Conservation (phyloP, 2,329 filamentous ascomycete species). For the Ophiosphaerella herpotricha region DNA sequence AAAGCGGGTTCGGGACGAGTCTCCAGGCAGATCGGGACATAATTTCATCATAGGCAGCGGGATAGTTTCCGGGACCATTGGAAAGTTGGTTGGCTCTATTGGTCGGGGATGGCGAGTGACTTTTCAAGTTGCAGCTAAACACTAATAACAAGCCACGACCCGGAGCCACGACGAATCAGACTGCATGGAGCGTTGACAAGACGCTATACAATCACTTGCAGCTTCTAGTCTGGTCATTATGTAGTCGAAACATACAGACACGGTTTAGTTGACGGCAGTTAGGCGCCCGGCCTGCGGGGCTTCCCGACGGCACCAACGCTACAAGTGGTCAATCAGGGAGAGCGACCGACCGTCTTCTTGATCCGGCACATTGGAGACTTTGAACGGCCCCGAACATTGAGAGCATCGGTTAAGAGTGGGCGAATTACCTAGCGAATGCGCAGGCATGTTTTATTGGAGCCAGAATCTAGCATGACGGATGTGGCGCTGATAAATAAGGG, state of each 20-base stretch:
- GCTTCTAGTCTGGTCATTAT: slow-evolving; percentile 18
- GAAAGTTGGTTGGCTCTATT: no score
- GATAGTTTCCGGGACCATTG: no score
- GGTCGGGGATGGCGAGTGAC: no score
- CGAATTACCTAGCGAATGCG: no score
- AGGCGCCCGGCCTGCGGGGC: slow-evolving; percentile 27
- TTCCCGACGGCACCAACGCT: slow-evolving; percentile 19
- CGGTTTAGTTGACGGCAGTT: slow-evolving; percentile 5
- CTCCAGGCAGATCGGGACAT: slow-evolving; percentile 1
- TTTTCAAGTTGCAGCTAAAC: not conserved
- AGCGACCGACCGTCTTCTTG: not conserved
- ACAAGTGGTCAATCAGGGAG: not conserved
- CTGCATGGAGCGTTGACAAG: not conserved
- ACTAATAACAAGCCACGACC: slow-evolving; percentile 9
- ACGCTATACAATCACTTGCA: slow-evolving; percentile 27
- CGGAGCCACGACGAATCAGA: slow-evolving; percentile 1
- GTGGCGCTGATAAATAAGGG: no score
- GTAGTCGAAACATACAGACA: slow-evolving; percentile 4
- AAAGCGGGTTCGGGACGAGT: slow-evolving; percentile 23
- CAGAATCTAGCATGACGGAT: no score
- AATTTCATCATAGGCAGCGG: no score
- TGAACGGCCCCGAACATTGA: not conserved
- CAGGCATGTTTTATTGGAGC: no score
- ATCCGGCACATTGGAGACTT: slow-evolving; percentile 4
- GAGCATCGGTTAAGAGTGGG: not conserved